Percentiles rank a stretch among this genome's conserved stretches.
phyloP scores from a whole-genome alignment of 2,329 filamentous ascomycete genomes.

The Fusarium tjaetaba region DNA sequence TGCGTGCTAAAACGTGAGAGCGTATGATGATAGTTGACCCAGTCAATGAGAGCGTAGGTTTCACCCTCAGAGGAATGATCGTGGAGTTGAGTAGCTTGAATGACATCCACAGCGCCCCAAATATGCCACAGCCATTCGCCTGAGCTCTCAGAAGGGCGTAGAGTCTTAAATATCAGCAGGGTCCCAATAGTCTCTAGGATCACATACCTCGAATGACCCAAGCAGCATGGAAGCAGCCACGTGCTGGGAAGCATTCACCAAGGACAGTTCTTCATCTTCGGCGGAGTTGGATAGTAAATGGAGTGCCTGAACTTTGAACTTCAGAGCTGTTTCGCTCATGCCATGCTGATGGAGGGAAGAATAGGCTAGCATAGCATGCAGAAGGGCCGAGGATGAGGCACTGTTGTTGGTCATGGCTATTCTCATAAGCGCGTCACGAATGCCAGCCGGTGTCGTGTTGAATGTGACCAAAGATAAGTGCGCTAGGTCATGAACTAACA shows the following conservation, averaged over 20 bases:
- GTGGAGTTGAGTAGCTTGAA: conserved; percentile 13
- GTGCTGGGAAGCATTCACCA: conserved; percentile 19
- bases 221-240: conserved; percentile 37
- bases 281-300: conserved; percentile 8
- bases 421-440: conserved; percentile 23
- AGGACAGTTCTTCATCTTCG: background rate
- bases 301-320: conserved; percentile 29
- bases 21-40: conserved; percentile 35
- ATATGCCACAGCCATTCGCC: conserved; percentile 36
- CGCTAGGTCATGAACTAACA: conserved; percentile 16
- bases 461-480: conserved; percentile 26
- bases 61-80: background rate
- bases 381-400: conserved; percentile 13
- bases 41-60: conserved; percentile 20
- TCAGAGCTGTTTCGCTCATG: conserved; percentile 2
- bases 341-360: conserved; percentile 28
- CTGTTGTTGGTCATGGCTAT: conserved; percentile 7
- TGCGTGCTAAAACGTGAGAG: conserved; percentile 32
- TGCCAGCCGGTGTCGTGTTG: background rate
- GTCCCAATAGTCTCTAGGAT: fast-evolving
- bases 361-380: conserved; percentile 27
- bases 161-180: conserved; percentile 4
- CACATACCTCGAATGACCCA: conserved; percentile 31
- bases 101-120: conserved; percentile 29
- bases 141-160: conserved; percentile 23